These are phyloP conservation scores for Aspergillus ibericus DNA, from an alignment of 2,329 filamentous ascomycete species.

Conservation along the genomic window DNA sequence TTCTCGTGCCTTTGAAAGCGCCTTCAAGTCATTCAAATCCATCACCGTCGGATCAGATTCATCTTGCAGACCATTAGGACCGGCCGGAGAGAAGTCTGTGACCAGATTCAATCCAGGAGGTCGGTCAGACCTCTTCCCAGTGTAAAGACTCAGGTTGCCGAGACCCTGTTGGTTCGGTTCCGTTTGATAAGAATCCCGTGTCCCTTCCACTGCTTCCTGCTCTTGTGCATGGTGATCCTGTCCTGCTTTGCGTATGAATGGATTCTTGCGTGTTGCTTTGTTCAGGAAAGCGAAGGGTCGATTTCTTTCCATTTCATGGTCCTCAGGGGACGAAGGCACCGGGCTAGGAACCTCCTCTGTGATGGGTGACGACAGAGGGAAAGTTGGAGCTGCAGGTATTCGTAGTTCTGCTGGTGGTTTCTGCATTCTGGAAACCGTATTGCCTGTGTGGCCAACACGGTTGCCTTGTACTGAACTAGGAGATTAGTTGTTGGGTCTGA, in stretches of 20 bases:
- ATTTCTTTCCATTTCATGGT: slow-evolving; percentile 26
- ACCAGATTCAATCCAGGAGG: slow-evolving; percentile 45
- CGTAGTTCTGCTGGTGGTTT: slow-evolving; percentile 29
- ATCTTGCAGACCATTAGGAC: slow-evolving; percentile 15
- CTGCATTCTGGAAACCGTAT: slow-evolving; percentile 25
- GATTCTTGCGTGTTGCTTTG: slow-evolving; percentile 24
- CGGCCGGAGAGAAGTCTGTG: slow-evolving; percentile 38
- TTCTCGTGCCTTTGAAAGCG: slow-evolving; percentile 34
- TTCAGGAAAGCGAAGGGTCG: slow-evolving; percentile 35
- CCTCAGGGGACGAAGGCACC: slow-evolving; percentile 34
- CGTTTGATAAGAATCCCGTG: slow-evolving; percentile 12
- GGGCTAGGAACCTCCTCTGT: slow-evolving; percentile 43
- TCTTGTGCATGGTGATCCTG: background rate
- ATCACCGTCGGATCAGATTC: slow-evolving; percentile 28
- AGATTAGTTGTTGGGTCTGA: background rate
- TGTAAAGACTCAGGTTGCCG: background rate
- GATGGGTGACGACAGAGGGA: slow-evolving; percentile 47
- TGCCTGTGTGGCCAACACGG: slow-evolving; percentile 3
- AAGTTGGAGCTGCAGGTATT: slow-evolving; percentile 35
- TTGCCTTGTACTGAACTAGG: slow-evolving; percentile 16
- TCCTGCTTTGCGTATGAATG: slow-evolving; percentile 9
- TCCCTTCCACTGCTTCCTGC: slow-evolving; percentile 14
- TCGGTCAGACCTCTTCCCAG: slow-evolving; percentile 26
- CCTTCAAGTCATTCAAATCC: slow-evolving; percentile 40
- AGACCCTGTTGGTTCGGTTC: background rate